Evolutionary conservation across 257 asterid species (phyloP), one percentile per base, ranked within the genome.

Genomic region (Solanum arcanum): DNA sequence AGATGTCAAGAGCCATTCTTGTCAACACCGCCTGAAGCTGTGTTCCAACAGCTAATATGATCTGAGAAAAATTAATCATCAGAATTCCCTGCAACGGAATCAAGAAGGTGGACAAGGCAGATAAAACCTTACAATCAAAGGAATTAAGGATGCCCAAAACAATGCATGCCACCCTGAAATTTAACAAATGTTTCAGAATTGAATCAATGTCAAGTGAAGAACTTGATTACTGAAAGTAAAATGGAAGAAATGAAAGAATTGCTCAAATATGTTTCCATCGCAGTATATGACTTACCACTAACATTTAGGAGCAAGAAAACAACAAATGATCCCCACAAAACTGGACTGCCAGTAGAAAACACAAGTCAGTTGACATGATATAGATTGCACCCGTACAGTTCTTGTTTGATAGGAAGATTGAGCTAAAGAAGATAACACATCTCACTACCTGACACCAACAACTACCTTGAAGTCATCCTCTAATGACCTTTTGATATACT

Each of bases 401-500:
- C 69, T 6, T 15, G 52, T 64, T 3, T 60, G 88, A 23, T 70
- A 27, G 86, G 39, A 77, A 41, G 37, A 52, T 21, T 35, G 72
- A 20, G 56, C 6, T 9, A 77, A 77, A 44, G 56, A 52, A 39
- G 35, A 86, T 14, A 56, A 25, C 56, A 60, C 5, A 21, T 83
- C 25, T 35, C 72, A 46, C 21, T 70, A 86, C 92, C 92, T 90
- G 70, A 90, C 89, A 37, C 92, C 89, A 39, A 90, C 89, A 14
- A 88, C 90, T 21, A 49, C 66, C 86, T 90, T 90, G 78, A 88
- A 90, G 87, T 90, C 92, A 85, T 90, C 92, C 87, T 90, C 89
- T 84, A 90, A 83, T 68, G 90, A 90, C 83, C 92, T 90, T 49
- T 90, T 90, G 52, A 88, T 90, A 83, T 90, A 90, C 80, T 86